phyloP scores from a whole-genome alignment of 1,284 basidiomycete genomes.

The Vanrija sp. region DNA sequence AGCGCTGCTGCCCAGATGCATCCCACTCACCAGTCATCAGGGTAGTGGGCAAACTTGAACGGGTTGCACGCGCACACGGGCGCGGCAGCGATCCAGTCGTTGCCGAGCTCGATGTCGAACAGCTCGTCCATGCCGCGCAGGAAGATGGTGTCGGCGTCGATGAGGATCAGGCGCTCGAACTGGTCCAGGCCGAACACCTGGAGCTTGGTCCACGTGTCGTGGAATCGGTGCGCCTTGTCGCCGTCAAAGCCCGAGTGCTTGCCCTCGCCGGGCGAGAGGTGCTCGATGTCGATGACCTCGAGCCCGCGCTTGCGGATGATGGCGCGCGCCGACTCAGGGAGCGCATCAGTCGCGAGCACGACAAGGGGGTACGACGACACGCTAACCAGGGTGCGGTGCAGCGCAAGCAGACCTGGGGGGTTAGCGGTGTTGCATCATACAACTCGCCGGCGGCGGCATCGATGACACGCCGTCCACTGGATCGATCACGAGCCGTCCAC shows the following conservation, averaged over 20 bases:
- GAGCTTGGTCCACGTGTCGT: constrained; percentile 87
- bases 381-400: constrained; percentile 63
- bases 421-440: not conserved
- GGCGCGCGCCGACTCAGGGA: constrained; percentile 58
- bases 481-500: no score
- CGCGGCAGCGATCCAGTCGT: constrained; percentile 72
- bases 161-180: constrained; percentile 76
- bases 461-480: no score
- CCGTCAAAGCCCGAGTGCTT: constrained; percentile 49
- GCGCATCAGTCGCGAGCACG: constrained; percentile 67
- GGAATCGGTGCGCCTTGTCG: constrained; percentile 56
- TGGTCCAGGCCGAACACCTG: constrained; percentile 70
- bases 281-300: constrained; percentile 58
- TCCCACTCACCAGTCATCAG: constrained; percentile 72
- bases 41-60: constrained; percentile 74
- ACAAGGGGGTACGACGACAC: constrained; percentile 75
- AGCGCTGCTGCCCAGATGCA: not conserved
- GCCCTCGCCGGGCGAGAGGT: constrained; percentile 58
- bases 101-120: constrained; percentile 64
- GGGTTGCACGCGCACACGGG: constrained; percentile 96
- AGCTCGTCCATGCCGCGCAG: constrained; percentile 87
- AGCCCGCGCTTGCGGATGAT: constrained; percentile 60
- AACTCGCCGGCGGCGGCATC: not conserved
- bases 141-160: constrained; percentile 91
- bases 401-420: constrained; percentile 56